Evolutionary conservation across 306 rosid genomes (phyloP).

Genomic region (Carpinus viminea): DNA sequence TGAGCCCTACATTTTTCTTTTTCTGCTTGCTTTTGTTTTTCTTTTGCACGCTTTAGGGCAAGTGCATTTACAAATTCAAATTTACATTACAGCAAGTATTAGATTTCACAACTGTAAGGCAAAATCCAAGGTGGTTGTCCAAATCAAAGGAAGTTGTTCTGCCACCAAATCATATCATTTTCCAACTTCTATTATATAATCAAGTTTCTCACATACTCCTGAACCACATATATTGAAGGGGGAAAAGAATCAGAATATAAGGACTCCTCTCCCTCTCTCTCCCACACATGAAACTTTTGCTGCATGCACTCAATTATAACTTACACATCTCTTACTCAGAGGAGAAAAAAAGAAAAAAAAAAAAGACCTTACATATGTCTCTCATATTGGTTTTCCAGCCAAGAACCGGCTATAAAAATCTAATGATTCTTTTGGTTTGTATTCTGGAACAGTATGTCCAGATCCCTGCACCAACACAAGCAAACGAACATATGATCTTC

Average conservation of each 20-base stretch:
- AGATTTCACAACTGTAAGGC: not conserved
- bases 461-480: conserved; percentile 65
- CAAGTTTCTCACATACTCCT: not conserved
- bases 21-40: too few relatives aligned
- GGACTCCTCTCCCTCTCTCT: not conserved
- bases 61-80: too few relatives aligned
- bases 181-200: not conserved
- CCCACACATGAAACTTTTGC: not conserved
- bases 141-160: not conserved
- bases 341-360: too few relatives aligned
- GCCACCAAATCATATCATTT: too few relatives aligned
- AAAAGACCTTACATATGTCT: not conserved
- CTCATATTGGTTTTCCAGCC: conserved; percentile 50
- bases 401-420: conserved; percentile 75
- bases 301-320: not conserved
- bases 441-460: conserved; percentile 96
- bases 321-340: not conserved
- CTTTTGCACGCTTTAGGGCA: too few relatives aligned
- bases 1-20: too few relatives aligned
- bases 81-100: too few relatives aligned
- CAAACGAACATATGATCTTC: conserved; percentile 12
- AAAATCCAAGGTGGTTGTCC: not conserved
- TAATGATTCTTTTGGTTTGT: conserved; percentile 80
- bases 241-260: not conserved
- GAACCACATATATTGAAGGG: not conserved